These are phyloP conservation scores for Babesia sp. DNA, from an alignment of 169 alveolate genomes.

Conservation along the genomic window DNA sequence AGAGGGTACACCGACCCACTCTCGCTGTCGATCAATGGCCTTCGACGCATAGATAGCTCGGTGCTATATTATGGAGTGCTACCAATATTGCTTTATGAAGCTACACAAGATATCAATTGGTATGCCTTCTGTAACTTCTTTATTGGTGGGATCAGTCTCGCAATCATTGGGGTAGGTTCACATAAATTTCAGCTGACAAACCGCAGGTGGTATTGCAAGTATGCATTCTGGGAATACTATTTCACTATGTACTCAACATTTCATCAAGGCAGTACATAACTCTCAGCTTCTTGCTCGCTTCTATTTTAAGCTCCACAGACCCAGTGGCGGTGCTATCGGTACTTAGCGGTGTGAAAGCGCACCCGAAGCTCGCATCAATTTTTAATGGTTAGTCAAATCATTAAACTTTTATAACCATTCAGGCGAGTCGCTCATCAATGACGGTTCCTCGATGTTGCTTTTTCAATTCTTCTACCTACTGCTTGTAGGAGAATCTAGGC, in stretches of 20 bases:
- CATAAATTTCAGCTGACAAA: not conserved
- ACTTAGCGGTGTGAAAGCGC: conserved; percentile 80
- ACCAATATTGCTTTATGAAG: conserved; percentile 85
- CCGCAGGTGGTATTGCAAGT: conserved; percentile 73
- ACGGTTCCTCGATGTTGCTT: conserved; percentile 83
- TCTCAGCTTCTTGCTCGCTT: conserved; percentile 82
- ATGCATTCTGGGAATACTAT: conserved; percentile 72
- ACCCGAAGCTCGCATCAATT: conserved; percentile 80
- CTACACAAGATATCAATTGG: conserved; percentile 86
- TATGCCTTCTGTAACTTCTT: conserved; percentile 80
- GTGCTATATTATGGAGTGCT: conserved; percentile 79
- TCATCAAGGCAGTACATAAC: conserved; percentile 60
- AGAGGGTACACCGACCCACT: conserved; percentile 49
- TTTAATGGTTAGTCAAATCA: conserved; percentile 71
- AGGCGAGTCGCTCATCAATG: conserved; percentile 84
- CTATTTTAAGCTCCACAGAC: conserved; percentile 84
- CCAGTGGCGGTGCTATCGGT: conserved; percentile 88
- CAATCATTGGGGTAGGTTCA: conserved; percentile 78
- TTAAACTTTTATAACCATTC: not conserved
- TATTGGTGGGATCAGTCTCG: conserved; percentile 81
- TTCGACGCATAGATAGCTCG: conserved; percentile 74
- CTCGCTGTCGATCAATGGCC: conserved; percentile 51
- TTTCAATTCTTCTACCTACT: conserved; percentile 83
- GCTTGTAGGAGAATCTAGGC: conserved; percentile 72
- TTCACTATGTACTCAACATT: conserved; percentile 73